Percentiles rank a stretch among this genome's conserved stretches.
These are phyloP conservation scores for Cystobasidiaceae sp. DNA, from an alignment of 1,284 basidiomycete species.

Conservation along the genomic window DNA sequence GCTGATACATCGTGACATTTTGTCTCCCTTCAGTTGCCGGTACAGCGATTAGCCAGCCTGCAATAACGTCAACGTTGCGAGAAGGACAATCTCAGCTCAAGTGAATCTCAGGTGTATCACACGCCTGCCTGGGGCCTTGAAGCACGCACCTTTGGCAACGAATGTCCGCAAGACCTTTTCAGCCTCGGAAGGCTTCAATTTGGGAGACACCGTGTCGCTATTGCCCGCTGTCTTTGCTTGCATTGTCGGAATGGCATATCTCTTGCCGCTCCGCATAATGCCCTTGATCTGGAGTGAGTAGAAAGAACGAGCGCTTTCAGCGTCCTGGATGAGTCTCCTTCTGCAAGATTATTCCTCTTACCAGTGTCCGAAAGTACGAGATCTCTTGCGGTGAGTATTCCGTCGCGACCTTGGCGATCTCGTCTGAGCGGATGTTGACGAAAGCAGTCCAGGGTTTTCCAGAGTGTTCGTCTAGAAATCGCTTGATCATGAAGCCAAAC, in stretches of 20 bases:
- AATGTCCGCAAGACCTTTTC: slow-evolving; percentile 70
- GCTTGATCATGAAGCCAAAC: slow-evolving; percentile 65
- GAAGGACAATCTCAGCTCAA: background rate
- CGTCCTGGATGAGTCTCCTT: background rate
- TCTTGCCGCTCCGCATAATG: slow-evolving; percentile 71
- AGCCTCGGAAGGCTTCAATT: slow-evolving; percentile 67
- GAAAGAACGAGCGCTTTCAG: background rate
- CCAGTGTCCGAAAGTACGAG: slow-evolving; percentile 71
- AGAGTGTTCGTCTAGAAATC: slow-evolving; percentile 58
- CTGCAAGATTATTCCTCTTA: slow-evolving; percentile 47
- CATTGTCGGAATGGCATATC: slow-evolving; percentile 69
- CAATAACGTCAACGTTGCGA: background rate
- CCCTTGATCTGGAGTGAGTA: slow-evolving; percentile 62
- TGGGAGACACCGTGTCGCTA: slow-evolving; percentile 54
- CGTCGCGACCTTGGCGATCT: slow-evolving; percentile 71
- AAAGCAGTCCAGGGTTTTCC: slow-evolving; percentile 48
- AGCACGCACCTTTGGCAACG: slow-evolving; percentile 71
- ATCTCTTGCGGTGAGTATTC: slow-evolving; percentile 72
- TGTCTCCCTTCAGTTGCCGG: slow-evolving; percentile 52
- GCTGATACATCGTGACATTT: slow-evolving; percentile 53
- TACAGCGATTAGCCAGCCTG: slow-evolving; percentile 38
- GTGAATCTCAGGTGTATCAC: background rate
- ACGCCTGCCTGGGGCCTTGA: slow-evolving; percentile 63
- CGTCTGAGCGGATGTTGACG: slow-evolving; percentile 59
- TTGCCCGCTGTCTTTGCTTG: slow-evolving; percentile 67